phyloP scores from a whole-genome alignment of 805 yeast genomes.

The Sungouiella thailandica region DNA sequence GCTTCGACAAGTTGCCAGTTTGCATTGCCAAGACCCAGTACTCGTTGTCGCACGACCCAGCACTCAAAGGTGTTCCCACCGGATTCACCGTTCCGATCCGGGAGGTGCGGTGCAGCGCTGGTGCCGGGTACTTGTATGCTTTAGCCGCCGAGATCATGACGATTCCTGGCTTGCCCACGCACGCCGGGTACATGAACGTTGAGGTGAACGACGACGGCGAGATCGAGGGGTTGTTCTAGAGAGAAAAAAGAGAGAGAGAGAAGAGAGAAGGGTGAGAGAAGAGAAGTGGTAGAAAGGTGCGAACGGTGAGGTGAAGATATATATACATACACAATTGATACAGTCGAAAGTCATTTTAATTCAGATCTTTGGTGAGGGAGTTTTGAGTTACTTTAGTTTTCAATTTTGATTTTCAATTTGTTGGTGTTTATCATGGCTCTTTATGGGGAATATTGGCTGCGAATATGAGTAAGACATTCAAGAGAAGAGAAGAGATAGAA shows the following conservation, averaged over 20 bases:
- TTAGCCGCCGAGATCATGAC: conserved; percentile 96
- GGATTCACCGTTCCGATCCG: conserved; percentile 92
- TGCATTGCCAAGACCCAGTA: conserved; percentile 98
- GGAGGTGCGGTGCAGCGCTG: conserved; percentile 90
- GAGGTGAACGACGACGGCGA: conserved; percentile 89
- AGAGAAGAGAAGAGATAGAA: too few species aligned
- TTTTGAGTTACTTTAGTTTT: too few species aligned
- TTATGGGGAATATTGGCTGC: too few species aligned
- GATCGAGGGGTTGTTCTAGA: conserved; percentile 83
- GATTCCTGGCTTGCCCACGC: conserved; percentile 94
- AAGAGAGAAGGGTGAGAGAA: neutral
- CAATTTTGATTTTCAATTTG: too few species aligned
- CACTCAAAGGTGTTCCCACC: conserved; percentile 89
- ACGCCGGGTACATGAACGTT: conserved; percentile 94
- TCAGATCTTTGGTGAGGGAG: too few species aligned
- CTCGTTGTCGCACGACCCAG: conserved; percentile 90
- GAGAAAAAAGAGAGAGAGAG: too few species aligned
- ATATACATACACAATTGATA: too few species aligned
- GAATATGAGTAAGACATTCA: too few species aligned
- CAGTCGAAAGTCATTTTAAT: too few species aligned
- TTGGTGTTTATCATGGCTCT: too few species aligned
- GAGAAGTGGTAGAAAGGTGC: too few species aligned
- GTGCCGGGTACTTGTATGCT: conserved; percentile 96
- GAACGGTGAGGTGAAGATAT: too few species aligned
- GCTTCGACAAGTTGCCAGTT: conserved; percentile 85